Percentiles rank a stretch among this genome's conserved stretches.
These are phyloP conservation scores for Dalbergia cultrata DNA, from an alignment of 306 rosid genomes.

Conservation along the genomic window DNA sequence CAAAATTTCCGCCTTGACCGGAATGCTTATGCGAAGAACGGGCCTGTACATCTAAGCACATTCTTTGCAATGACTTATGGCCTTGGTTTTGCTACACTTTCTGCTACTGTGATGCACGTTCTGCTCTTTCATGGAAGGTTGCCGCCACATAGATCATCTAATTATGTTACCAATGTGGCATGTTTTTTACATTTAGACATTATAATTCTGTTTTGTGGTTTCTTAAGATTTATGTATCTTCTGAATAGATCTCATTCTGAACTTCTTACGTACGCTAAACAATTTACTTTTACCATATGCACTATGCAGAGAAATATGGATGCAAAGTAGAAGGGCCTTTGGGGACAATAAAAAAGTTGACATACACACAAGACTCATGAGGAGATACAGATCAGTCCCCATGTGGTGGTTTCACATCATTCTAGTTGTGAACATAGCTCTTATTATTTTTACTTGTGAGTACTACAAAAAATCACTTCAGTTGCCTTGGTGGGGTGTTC, in stretches of 20 bases:
- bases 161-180: not conserved
- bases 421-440: constrained; percentile 66
- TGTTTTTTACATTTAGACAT: not conserved
- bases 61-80: constrained; percentile 86
- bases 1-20: constrained; percentile 76
- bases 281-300: not conserved
- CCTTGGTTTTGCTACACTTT: constrained; percentile 77
- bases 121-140: constrained; percentile 82
- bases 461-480: constrained; percentile 74
- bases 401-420: constrained; percentile 76
- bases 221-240: not conserved
- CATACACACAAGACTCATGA: constrained; percentile 80
- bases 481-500: constrained; percentile 92
- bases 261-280: not conserved
- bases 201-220: no score
- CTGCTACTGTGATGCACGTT: constrained; percentile 82
- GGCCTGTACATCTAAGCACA: constrained; percentile 75
- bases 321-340: constrained; percentile 65
- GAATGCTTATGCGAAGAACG: constrained; percentile 52
- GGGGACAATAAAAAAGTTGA: constrained; percentile 55
- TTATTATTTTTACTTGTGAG: constrained; percentile 60
- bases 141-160: not conserved
- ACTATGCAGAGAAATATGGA: constrained; percentile 62
- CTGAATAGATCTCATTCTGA: not conserved
- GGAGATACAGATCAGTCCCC: constrained; percentile 70